Percentiles rank a stretch among this genome's conserved stretches.
Conservation (phyloP, 2,329 filamentous ascomycete species). For the Leptographium flavum region DNA sequence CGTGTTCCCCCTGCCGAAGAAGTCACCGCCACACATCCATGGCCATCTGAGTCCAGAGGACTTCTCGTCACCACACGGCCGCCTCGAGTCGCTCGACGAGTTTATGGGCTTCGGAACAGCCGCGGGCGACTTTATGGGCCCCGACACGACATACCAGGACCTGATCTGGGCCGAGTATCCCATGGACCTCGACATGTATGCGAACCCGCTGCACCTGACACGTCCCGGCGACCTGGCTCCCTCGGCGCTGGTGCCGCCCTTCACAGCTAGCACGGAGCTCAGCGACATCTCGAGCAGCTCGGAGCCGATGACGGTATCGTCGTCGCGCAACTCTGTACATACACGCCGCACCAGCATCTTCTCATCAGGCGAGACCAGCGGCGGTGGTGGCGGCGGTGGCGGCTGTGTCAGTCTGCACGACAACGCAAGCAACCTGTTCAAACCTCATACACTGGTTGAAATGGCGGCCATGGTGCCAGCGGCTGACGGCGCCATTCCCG, state of each 20-base stretch:
- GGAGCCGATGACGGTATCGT: conserved; percentile 25
- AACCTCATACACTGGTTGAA: conserved; percentile 12
- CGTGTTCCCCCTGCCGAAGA: conserved; percentile 13
- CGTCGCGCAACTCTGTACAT: conserved; percentile 28
- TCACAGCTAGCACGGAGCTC: conserved; percentile 18
- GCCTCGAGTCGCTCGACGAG: conserved; percentile 25
- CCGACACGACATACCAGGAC: conserved; percentile 27
- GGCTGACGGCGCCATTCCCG: conserved; percentile 21
- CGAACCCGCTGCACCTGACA: conserved; percentile 17
- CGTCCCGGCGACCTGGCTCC: conserved; percentile 18
- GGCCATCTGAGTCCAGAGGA: conserved; percentile 19
- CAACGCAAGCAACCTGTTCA: not conserved
- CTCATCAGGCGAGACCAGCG: conserved; percentile 25
- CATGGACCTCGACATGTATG: conserved; percentile 28
- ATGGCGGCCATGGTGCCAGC: conserved; percentile 14
- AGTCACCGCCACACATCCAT: conserved; percentile 17
- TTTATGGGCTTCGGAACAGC: conserved; percentile 17
- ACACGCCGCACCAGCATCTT: conserved; percentile 33
- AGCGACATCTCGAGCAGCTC: conserved; percentile 27
- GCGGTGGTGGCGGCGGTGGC: not conserved
- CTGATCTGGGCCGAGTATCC: conserved; percentile 29
- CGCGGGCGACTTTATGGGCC: conserved; percentile 19
- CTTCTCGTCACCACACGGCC: conserved; percentile 23
- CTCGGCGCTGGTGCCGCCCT: conserved; percentile 17
- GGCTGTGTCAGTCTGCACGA: not conserved